Base-by-base conservation (phyloP, 495 filamentous ascomycete genomes). In the Hypoxylon perforatum region DNA sequence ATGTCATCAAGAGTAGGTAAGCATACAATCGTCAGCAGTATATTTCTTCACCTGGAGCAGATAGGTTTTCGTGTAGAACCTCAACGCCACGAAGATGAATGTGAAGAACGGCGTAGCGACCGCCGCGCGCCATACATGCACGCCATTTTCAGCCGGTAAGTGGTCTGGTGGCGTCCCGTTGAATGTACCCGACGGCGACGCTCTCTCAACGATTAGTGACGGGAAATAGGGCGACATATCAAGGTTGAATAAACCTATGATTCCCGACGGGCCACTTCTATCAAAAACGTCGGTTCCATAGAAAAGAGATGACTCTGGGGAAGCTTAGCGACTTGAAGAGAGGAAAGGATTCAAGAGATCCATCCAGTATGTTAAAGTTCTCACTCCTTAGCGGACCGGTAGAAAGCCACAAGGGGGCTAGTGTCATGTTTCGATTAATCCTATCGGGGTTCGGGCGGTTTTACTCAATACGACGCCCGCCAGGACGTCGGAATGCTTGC, bases 81-180 rank as follows among this genome's bases (percentile, higher is more conserved):
- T 44, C 51, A 68, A 19, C 1, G 60, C 55, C 9, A 71, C 69
- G 51, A 71, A 71, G 30, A 18, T 18, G 15, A 68, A 63, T 0
- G 69, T 71, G 11, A 71, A 11, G 17, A 67, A 71, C 21, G 69
- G 69, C 69, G 61, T 68, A 36, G 28, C 49, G 14, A 71, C 57
- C 17, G 69, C 69, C 4, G 60, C 21, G 18, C 69, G 69, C 69
- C 69, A 71, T 19, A 71, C 55, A 19, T 71, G 56, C 14, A 68
- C 15, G 1, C 69, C 69, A 64, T 68, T 68, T 39, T 71, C 69
- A 49, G 69, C 64, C 7, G 69, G 69, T 17, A 71, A 19, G 9
- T 45, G 35, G 35, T 49, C 62, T 11, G 67, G 67, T 17, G 67
- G 61, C 15, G 39, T 54, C 14, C 67, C 67, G 46, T 57, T 45